These are phyloP conservation scores for Psilocybe sp. DNA, from an alignment of 768 basidiomycete genomes.

Conservation along the genomic window DNA sequence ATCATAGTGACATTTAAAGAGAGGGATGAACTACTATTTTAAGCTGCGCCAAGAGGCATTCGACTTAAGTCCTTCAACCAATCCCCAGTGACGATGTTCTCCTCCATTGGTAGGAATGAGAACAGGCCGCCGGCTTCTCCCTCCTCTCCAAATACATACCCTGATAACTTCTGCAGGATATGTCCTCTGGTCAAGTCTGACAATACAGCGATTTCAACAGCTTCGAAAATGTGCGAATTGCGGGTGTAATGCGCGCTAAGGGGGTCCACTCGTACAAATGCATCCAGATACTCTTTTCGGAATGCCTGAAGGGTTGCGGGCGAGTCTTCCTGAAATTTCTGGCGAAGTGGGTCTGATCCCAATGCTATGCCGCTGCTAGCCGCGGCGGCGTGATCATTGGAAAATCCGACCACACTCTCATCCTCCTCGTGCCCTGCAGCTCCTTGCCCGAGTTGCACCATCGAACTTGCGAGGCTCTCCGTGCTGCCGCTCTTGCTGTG, in stretches of 20 bases:
- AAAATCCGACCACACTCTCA: too few relatives aligned
- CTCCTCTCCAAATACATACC: slow-evolving; percentile 5
- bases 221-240: slow-evolving; percentile 11
- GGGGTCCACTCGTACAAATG: neutral
- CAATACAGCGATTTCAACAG: slow-evolving; percentile 7
- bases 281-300: slow-evolving; percentile 7
- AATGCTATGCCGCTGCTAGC: neutral
- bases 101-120: too few relatives aligned
- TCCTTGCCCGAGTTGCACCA: too few relatives aligned
- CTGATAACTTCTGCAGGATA: slow-evolving; percentile 6
- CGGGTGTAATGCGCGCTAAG: slow-evolving; percentile 3
- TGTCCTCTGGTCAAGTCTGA: neutral
- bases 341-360: neutral
- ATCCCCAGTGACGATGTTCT: too few relatives aligned
- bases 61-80: too few relatives aligned
- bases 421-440: too few relatives aligned
- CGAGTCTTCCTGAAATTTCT: slow-evolving; percentile 9
- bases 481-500: neutral
- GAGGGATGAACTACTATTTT: too few relatives aligned
- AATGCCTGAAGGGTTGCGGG: slow-evolving; percentile 8
- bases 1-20: too few relatives aligned
- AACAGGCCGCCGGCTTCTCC: too few relatives aligned
- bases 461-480: neutral
- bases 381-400: too few relatives aligned
- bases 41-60: too few relatives aligned